Evolutionary conservation across 1,139 yeast genomes (phyloP).

Genomic region (Yamadazyma membranifaciens): DNA sequence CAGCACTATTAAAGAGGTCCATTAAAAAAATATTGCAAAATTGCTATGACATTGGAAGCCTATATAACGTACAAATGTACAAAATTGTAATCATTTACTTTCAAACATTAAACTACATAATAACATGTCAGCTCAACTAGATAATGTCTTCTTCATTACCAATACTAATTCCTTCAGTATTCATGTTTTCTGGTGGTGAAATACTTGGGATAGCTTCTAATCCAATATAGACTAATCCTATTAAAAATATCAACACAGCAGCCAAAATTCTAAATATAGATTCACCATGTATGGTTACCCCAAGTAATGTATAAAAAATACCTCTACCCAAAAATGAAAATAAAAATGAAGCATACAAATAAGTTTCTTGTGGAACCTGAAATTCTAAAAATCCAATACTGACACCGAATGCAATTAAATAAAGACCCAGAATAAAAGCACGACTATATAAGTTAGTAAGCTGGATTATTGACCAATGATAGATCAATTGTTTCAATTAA

Average conservation of each 20-base stretch:
- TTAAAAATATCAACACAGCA: conserved; percentile 51
- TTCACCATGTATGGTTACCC: conserved; percentile 60
- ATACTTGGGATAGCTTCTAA: conserved; percentile 72
- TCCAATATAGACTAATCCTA: conserved; percentile 58
- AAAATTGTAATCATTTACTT: no score
- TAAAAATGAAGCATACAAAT: conserved; percentile 73
- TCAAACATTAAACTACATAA: no score
- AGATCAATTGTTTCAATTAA: no score
- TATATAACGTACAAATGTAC: no score
- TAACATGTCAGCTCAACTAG: conserved; percentile 12
- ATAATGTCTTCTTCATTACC: conserved; percentile 46
- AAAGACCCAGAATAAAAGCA: conserved; percentile 55
- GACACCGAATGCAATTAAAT: conserved; percentile 54
- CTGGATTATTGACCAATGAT: no score
- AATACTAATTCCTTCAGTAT: conserved; percentile 47
- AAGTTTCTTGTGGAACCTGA: conserved; percentile 63
- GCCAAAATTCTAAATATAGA: conserved; percentile 55
- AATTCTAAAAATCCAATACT: conserved; percentile 61
- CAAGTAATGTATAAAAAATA: conserved; percentile 64
- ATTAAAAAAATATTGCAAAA: no score
- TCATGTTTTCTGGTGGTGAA: conserved; percentile 75
- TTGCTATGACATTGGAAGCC: no score
- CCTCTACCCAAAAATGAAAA: conserved; percentile 88
- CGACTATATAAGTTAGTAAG: conserved; percentile 20
- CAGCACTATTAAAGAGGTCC: no score